phyloP scores from a whole-genome alignment of 1,284 basidiomycete species.

The Trichosporon coremiiforme region DNA sequence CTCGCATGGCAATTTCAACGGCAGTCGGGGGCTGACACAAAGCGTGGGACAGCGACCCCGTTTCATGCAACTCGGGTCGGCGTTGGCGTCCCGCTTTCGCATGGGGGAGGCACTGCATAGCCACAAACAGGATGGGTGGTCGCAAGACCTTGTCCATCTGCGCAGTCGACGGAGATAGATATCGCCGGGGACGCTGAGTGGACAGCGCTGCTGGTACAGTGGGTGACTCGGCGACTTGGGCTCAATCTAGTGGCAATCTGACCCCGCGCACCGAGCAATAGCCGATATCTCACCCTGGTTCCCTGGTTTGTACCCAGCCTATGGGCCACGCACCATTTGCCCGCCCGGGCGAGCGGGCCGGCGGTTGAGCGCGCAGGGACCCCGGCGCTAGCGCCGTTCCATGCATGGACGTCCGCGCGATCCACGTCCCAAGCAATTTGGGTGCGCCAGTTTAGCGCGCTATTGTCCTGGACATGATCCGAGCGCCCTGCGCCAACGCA shows the following conservation, averaged over 20 bases:
- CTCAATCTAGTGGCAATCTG: neutral
- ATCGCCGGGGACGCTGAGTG: neutral
- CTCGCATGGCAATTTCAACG: too few species aligned
- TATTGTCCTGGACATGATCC: neutral
- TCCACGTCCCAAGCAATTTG: neutral
- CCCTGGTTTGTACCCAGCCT: neutral
- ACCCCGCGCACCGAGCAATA: neutral
- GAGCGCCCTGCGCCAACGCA: neutral
- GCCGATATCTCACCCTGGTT: neutral
- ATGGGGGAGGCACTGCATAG: neutral
- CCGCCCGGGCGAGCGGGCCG: too few species aligned
- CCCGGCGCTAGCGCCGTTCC: slow-evolving; percentile 4
- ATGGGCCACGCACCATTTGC: neutral
- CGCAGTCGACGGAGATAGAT: neutral
- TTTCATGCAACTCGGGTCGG: neutral
- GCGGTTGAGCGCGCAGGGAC: neutral
- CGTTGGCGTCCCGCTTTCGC: neutral
- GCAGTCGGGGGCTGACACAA: neutral
- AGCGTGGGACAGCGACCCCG: neutral
- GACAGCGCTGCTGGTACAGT: too few species aligned
- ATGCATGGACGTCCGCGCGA: neutral
- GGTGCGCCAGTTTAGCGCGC: neutral
- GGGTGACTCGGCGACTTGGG: neutral
- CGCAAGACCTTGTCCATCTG: neutral
- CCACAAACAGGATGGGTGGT: too few species aligned